Evolutionary conservation across 306 rosid genomes (phyloP), one percentile per base, ranked within the genome.

Genomic region (Vigna radiata): DNA sequence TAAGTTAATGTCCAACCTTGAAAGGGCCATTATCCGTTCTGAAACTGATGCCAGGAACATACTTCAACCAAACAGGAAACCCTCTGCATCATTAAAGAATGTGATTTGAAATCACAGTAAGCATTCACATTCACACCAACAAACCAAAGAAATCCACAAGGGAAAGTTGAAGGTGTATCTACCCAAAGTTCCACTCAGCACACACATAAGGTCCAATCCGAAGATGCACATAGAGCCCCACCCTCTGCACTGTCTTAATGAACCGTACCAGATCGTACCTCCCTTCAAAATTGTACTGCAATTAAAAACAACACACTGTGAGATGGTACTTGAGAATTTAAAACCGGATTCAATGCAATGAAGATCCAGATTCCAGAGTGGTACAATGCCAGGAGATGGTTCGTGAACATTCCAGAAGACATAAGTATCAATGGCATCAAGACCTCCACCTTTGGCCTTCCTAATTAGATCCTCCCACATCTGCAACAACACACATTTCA

Each of bases 151-250:
- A 16, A 16, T 41, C 63, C 14, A 25, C 1, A 76, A 4, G 49
- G 43, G 6, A 39, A 71, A 63, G 62, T 41, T 77, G 56, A 46
- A 68, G 48, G 7, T 68, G 74, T 7, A 53, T 3, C 74, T 88
- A 95, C 98, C 98, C 98, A 73, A 95, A 92, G 55, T 95, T 95
- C 98, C 98, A 95, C 79, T 95, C 98, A 44, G 98, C 97, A 53
- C 97, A 95, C 23, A 95, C 88, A 86, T 92, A 95, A 59, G 99
- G 99, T 59, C 99, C 99, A 82, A 95, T 95, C 36, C 99, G 88
- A 65, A 95, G 99, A 87, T 95, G 96, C 68, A 75, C 97, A 88
- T 88, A 89, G 23, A 95, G 97, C 70, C 99, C 99, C 66, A 82
- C 92, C 77, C 85, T 91, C 86, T 92, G 97, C 62, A 89, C 92